Evolutionary conservation across 2,329 filamentous ascomycete species (phyloP).

Genomic region (Aspergillus bombycis): DNA sequence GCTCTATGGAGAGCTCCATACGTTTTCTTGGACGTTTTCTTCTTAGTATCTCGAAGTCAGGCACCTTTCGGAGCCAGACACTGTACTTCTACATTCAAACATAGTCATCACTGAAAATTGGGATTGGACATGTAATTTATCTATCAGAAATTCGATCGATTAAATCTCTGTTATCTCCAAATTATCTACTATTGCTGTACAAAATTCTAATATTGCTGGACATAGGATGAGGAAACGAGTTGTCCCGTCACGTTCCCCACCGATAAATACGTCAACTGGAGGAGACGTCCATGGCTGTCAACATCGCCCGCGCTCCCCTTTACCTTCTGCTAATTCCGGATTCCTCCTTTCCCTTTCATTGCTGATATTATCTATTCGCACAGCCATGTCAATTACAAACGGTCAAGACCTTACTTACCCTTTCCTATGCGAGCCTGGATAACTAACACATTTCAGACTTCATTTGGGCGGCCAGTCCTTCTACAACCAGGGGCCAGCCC

Average conservation of each 20-base stretch:
- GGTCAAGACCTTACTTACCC: slow-evolving; percentile 33
- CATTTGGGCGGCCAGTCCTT: slow-evolving; percentile 84
- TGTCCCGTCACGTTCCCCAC: slow-evolving; percentile 2
- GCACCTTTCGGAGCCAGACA: neutral
- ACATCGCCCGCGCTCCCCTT: neutral
- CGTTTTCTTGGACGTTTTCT: neutral
- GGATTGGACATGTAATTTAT: slow-evolving; percentile 10
- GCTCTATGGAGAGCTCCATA: neutral
- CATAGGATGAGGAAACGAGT: neutral
- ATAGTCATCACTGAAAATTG: neutral
- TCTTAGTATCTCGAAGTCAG: neutral
- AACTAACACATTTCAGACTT: slow-evolving; percentile 51
- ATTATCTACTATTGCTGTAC: neutral
- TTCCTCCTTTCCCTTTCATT: slow-evolving; percentile 9
- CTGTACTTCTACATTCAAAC: neutral
- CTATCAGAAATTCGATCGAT: neutral
- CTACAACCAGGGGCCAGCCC: slow-evolving; percentile 80
- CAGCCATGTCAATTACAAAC: slow-evolving; percentile 49
- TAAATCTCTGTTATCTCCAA: neutral
- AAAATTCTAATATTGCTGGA: neutral
- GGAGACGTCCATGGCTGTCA: neutral
- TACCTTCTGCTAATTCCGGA: slow-evolving; percentile 9
- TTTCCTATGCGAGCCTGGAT: neutral
- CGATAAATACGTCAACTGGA: slow-evolving; percentile 4
- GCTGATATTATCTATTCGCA: slow-evolving; percentile 14